A percentile compares a stretch with the other conserved stretches of the same genome.
Evolutionary conservation across 2,329 filamentous ascomycete species (phyloP).

Genomic region (Cladosporium austrohemisphaericum): DNA sequence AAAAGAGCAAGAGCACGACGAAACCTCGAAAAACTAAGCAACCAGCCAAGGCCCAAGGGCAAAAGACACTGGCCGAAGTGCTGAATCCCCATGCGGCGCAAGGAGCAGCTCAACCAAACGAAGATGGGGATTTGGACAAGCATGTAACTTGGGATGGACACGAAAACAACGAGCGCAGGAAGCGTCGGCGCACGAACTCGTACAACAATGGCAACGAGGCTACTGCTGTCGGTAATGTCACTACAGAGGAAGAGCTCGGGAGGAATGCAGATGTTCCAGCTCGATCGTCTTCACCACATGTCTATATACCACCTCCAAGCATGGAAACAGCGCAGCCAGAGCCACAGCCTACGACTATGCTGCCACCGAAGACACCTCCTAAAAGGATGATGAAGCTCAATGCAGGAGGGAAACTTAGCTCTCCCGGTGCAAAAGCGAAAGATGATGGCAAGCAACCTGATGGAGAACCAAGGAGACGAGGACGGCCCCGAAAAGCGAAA

Average conservation of each 20-base stretch:
- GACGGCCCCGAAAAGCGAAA: constrained; percentile 29
- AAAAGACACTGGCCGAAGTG: constrained; percentile 29
- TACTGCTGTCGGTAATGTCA: background rate
- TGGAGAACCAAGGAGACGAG: constrained; percentile 24
- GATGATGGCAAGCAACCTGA: constrained; percentile 19
- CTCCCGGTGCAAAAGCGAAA: constrained; percentile 30
- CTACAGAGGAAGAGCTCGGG: background rate
- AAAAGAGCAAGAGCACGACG: constrained; percentile 10
- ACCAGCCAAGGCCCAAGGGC: constrained; percentile 16
- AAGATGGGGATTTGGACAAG: background rate
- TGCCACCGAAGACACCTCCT: constrained; percentile 24
- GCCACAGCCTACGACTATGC: constrained; percentile 14
- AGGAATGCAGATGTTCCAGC: background rate
- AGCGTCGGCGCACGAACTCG: constrained; percentile 37
- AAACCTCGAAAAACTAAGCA: constrained; percentile 2
- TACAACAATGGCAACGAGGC: constrained; percentile 9
- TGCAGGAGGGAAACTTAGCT: constrained; percentile 45
- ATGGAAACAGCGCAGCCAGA: constrained; percentile 9
- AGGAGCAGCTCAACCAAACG: background rate
- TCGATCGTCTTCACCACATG: background rate
- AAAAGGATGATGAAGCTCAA: constrained; percentile 40
- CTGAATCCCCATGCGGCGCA: constrained; percentile 20
- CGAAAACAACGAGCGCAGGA: constrained; percentile 31
- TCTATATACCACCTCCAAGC: constrained; percentile 10
- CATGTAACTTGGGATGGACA: constrained; percentile 21